Evolutionary conservation across 495 filamentous ascomycete genomes (phyloP), one percentile per base, ranked within the genome.

Genomic region (Lasiosphaeria ovina): DNA sequence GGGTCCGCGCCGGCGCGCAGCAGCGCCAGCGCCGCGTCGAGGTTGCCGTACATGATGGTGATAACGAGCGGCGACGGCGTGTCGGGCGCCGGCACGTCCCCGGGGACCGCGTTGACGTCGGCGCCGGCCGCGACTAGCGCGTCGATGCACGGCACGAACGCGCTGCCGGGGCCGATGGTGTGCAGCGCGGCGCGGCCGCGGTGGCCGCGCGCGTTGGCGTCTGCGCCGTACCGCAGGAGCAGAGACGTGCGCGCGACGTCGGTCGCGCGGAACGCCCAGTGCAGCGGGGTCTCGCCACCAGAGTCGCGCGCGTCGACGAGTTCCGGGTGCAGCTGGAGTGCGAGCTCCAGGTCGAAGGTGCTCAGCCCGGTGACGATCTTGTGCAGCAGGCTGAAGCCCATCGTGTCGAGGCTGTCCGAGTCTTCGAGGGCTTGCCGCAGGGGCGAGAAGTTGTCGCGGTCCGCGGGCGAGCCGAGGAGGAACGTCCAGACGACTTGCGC

Each of bases 291-390:
- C 16, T 47, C 44, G 44, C 44, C 44, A 4, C 12, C 11, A 11
- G 44, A 11, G 44, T 47, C 44, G 11, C 12, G 6, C 6, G 44
- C 44, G 44, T 47, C 6, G 44, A 47, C 44, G 6, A 47, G 44
- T n/a, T 47, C 44, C 12, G 44, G 44, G 44, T 47, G 44, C 2
- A 47, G 44, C 16, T 47, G 12, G 44, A 47, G 44, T 4, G 44
- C 44, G 12, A 14, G 44, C 7, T 11, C 44, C 8, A 47, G 11
- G 44, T 9, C 7, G 3, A 14, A 3, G 5, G 6, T 47, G 44
- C 44, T 47, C 12, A 47, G 44, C 2, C 44, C 44, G 44, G 44
- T 47, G 44, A 47, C 44, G 44, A 47, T 47, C 44, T 47, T 47
- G 44, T 47, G 44, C 12, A 47, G 7, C 4, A 47, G 5, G 5